Base-by-base conservation (phyloP, 495 filamentous ascomycete genomes). In the Penicillium nucicola region DNA sequence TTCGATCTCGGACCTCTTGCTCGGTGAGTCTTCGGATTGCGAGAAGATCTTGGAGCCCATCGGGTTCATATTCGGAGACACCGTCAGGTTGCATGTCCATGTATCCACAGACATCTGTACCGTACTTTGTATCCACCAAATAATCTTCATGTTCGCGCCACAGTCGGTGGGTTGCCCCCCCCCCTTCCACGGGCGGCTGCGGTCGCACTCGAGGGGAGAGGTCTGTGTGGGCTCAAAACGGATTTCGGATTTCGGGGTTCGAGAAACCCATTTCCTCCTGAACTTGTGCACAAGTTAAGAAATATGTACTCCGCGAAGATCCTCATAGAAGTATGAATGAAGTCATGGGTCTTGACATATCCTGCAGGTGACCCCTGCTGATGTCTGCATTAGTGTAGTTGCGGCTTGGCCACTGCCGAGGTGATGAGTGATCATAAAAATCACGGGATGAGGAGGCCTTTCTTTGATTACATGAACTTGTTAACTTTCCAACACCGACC, bases 1-100 rank as follows among this genome's bases (percentile, higher is more conserved):
- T 40, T 32, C 17, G 23, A 40, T 48, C 45, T 48, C 45, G 45
- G 35, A 28, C 23, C 36, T 23, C 19, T 42, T 36, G 42, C 32
- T 42, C 15, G 30, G 47, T 50, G 15, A 17, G 37, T 42, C n/a
- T 4, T 35, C 6, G 14, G 37, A 8, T 19, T 15, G n/a, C n/a
- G 44, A 46, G 17, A 28, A 28, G 25, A 28, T 28, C 25, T 28
- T 8, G 25, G 25, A 28, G 5, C 7, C 25, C 25, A 28, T 8
- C 7, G 7, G 25, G 7, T 28, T 28, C 25, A 28, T 8, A 5
- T 28, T 28, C 25, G 25, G 25, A 28, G 25, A 28, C 25, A 28
- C 25, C 25, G 25, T 8, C 25, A 28, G 25, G 4, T 28, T 28
- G 25, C 25, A 28, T 8, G 25, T 28, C 25, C 7, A 8, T 28